Evolutionary conservation across 1,284 basidiomycete species (phyloP).

Genomic region (Cutaneotrichosporon dermatis): DNA sequence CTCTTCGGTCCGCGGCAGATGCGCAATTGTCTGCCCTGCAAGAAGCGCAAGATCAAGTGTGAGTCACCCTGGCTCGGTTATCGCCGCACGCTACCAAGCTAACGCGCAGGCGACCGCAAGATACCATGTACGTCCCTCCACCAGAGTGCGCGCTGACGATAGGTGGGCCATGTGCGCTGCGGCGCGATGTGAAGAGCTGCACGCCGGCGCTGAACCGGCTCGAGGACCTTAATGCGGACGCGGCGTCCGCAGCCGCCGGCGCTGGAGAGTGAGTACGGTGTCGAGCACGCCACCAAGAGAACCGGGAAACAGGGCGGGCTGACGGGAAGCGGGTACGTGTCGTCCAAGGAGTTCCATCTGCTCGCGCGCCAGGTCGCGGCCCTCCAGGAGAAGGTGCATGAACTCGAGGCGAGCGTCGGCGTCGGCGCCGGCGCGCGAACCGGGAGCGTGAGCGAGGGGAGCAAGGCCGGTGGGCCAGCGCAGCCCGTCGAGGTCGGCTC

Average conservation of each 20-base stretch:
- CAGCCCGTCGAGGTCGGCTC: neutral
- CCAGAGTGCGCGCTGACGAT: neutral
- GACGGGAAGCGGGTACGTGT: constrained; percentile 4
- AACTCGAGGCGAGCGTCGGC: constrained; percentile 1
- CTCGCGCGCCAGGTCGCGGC: constrained; percentile 8
- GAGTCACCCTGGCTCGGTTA: neutral
- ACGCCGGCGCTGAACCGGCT: constrained; percentile 10
- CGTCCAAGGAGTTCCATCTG: constrained; percentile 8
- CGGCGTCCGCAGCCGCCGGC: neutral
- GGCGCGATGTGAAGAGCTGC: constrained; percentile 18
- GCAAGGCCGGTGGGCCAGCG: no score
- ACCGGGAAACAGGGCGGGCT: no score
- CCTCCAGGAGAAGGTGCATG: constrained; percentile 7
- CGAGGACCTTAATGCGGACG: constrained; percentile 7
- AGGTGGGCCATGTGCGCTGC: constrained; percentile 22
- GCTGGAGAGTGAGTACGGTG: neutral
- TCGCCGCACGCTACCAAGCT: neutral
- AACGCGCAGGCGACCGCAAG: constrained; percentile 15
- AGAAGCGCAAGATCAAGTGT: constrained; percentile 26
- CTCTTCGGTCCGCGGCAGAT: constrained; percentile 18
- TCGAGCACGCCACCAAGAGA: no score
- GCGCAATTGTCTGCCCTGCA: constrained; percentile 25
- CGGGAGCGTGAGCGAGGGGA: no score
- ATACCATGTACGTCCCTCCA: constrained; percentile 13
- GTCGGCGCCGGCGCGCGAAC: no score